Base-by-base conservation (phyloP, 768 basidiomycete species). In the Phylloporus scabripes region DNA sequence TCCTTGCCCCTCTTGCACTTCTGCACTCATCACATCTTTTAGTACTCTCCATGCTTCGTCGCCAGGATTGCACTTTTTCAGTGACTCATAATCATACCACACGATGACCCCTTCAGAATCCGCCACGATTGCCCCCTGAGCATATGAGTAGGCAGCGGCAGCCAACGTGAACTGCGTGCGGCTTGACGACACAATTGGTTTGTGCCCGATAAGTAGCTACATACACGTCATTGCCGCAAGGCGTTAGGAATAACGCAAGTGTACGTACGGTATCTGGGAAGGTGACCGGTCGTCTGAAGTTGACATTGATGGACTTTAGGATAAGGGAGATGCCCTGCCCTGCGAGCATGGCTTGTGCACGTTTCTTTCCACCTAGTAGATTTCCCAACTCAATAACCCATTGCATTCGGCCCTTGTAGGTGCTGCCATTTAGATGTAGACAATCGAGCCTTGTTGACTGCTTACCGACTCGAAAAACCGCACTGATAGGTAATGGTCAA, bases 1-100 rank as follows among this genome's bases (percentile, higher is more conserved):
- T 24, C 47, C 54, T 17, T 50, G 42, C 2, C 50, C 45, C 41
- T 60, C 62, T 48, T 50, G 54, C 24, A 53, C 54, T 44, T 58
- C 60, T 4, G 60, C 46, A 3, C 44, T 36, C 60, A 59, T 59
- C 18, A 49, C 49, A 7, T 59, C 47, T 33, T 33, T 66, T 26
- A 66, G 57, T 7, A 68, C 68, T 29, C 69, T 66, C 60, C 70
- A 68, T 4, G 69, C 65, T 31, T 72, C 70, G 49, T 79, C 74
- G 0, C 79, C 81, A 6, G 85, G 84, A 56, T 77, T 75, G 51
- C 78, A 79, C 64, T 85, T 88, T 64, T 67, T 74, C 46, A 85
- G 72, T 15, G 55, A 70, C 48, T 85, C 82, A 54, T 89, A 88
- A 61, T 89, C 82, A 52, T 87, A 89, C 87, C 87, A 89, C 8